A percentile compares a stretch with the other conserved stretches of the same genome.
phyloP scores from a whole-genome alignment of 1,284 basidiomycete species.

The Puccinia horiana region DNA sequence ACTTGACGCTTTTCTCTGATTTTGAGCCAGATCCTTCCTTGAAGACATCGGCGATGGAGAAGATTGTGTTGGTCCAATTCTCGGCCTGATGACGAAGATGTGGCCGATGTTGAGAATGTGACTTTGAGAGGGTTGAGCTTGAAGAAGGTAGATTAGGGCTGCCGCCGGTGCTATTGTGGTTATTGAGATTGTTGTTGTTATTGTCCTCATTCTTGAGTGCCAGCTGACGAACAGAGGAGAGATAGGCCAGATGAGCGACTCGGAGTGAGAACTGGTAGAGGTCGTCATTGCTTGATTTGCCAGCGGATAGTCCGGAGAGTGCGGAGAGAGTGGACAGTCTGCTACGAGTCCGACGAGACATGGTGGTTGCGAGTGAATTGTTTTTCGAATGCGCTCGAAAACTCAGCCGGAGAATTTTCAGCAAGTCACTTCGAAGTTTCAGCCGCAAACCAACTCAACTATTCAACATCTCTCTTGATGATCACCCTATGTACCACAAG shows the following conservation, averaged over 20 bases:
- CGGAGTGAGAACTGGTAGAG: slow-evolving; percentile 39
- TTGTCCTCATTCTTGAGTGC: slow-evolving; percentile 27
- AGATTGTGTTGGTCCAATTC: slow-evolving; percentile 58
- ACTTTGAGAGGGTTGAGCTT: slow-evolving; percentile 63
- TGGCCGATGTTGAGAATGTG: slow-evolving; percentile 53
- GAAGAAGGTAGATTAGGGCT: slow-evolving; percentile 11
- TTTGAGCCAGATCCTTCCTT: slow-evolving; percentile 67
- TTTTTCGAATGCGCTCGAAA: no score
- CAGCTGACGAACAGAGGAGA: slow-evolving; percentile 15
- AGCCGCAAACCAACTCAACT: no score
- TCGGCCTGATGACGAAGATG: slow-evolving; percentile 53
- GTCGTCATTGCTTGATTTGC: slow-evolving; percentile 17
- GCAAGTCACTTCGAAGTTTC: no score
- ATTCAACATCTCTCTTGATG: no score
- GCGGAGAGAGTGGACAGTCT: slow-evolving; percentile 43
- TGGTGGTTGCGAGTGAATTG: background rate
- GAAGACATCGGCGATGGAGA: slow-evolving; percentile 79
- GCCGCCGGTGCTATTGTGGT: no score
- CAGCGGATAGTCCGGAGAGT: slow-evolving; percentile 8
- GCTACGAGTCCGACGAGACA: slow-evolving; percentile 45
- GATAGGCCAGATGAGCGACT: slow-evolving; percentile 44
- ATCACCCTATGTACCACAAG: no score
- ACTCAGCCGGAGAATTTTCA: no score
- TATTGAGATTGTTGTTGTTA: background rate
- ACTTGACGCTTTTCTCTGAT: slow-evolving; percentile 78